phyloP scores from a whole-genome alignment of 2,329 filamentous ascomycete genomes.

The Xylaria hypoxylon region DNA sequence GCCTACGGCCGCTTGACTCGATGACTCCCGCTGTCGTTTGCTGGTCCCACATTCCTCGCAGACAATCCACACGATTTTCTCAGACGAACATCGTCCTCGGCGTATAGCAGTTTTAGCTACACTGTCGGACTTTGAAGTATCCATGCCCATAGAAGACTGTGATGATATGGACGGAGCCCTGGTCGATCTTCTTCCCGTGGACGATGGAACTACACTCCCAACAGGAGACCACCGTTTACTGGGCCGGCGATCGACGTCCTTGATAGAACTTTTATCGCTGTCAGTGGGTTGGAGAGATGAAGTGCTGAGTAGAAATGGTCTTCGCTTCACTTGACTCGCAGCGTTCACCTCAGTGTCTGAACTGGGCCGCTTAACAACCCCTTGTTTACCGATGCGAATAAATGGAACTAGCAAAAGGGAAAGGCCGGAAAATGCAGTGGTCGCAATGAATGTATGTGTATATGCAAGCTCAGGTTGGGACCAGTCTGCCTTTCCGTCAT shows the following conservation, averaged over 20 bases:
- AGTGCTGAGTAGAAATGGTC: constrained; percentile 30
- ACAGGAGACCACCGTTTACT: constrained; percentile 51
- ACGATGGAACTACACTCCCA: constrained; percentile 42
- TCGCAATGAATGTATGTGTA: constrained; percentile 50
- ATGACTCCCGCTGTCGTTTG: constrained; percentile 44
- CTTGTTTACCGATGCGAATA: constrained; percentile 49
- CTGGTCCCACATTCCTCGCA: constrained; percentile 51
- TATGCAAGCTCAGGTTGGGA: constrained; percentile 46
- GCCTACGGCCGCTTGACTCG: constrained; percentile 39
- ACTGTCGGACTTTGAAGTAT: constrained; percentile 42
- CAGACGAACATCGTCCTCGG: constrained; percentile 42
- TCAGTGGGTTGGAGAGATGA: constrained; percentile 20
- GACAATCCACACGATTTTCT: constrained; percentile 50
- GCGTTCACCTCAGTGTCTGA: constrained; percentile 25
- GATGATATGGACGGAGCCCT: constrained; percentile 46
- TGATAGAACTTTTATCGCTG: constrained; percentile 33
- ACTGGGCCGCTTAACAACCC: constrained; percentile 27
- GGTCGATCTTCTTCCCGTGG: constrained; percentile 40
- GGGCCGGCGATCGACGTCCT: constrained; percentile 41
- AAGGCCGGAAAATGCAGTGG: constrained; percentile 47
- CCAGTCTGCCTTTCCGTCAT: constrained; percentile 40
- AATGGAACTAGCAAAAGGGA: constrained; percentile 50
- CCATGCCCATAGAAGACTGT: constrained; percentile 44
- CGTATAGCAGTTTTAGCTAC: constrained; percentile 44
- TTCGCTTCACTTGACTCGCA: constrained; percentile 24